A percentile compares a stretch with the other conserved stretches of the same genome.
Conservation (phyloP, 352 stramenopile species). For the Phytophthora colocasiae region DNA sequence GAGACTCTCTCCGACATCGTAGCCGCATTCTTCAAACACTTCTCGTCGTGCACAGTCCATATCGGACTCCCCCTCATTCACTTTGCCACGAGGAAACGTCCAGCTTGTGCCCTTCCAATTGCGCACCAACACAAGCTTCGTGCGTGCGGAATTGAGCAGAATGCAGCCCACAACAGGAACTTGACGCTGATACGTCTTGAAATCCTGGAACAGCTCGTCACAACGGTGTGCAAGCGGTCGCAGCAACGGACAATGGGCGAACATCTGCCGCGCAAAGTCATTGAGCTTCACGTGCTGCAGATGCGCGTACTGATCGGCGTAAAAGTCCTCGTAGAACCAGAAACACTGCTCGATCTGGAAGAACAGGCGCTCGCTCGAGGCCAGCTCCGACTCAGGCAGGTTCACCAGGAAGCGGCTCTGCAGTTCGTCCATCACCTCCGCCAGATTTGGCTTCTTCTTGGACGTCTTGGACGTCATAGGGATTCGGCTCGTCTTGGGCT, state of each 20-base stretch:
- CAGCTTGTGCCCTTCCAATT: constrained; percentile 94
- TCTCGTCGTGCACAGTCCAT: constrained; percentile 91
- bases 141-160: constrained; percentile 86
- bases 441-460: constrained; percentile 65
- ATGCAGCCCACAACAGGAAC: constrained; percentile 96
- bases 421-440: constrained; percentile 96
- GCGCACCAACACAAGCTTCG: constrained; percentile 91
- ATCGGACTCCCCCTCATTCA: constrained; percentile 93
- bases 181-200: constrained; percentile 94
- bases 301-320: constrained; percentile 89
- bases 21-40: constrained; percentile 94
- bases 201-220: constrained; percentile 94
- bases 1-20: constrained; percentile 84
- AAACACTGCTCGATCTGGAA: constrained; percentile 98
- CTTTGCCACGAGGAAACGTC: constrained; percentile 93
- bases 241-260: constrained; percentile 91
- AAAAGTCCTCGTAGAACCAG: constrained; percentile 98
- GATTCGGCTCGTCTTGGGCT: constrained; percentile 22
- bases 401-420: constrained; percentile 97
- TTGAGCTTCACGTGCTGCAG: constrained; percentile 94
- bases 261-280: constrained; percentile 94
- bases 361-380: constrained; percentile 94
- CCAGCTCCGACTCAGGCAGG: constrained; percentile 90
- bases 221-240: constrained; percentile 86
- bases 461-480: constrained; percentile 35